These are phyloP conservation scores for Phytophthora multivora DNA, from an alignment of 352 stramenopile genomes.

Conservation along the genomic window DNA sequence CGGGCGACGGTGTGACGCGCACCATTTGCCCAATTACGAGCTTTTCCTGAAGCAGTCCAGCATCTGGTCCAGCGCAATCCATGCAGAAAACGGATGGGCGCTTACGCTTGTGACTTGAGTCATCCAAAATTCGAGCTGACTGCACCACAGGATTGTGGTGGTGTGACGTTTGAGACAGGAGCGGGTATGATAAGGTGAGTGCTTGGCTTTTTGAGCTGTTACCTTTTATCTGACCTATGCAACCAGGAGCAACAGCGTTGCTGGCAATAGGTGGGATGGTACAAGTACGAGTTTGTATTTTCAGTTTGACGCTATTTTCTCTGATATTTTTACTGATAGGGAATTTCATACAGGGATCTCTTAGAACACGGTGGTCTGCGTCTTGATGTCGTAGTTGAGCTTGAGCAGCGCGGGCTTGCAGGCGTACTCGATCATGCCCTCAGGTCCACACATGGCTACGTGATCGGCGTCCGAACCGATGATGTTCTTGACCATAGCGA, in stretches of 20 bases:
- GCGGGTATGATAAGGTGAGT: background rate
- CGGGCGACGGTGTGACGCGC: constrained; percentile 30
- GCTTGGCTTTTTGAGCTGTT: background rate
- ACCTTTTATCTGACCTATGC: background rate
- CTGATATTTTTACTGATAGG: background rate
- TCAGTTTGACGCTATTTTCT: background rate
- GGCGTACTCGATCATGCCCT: constrained; percentile 94
- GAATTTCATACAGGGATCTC: background rate
- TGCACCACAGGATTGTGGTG: constrained; percentile 3
- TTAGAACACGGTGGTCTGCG: constrained; percentile 63
- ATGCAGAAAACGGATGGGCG: constrained; percentile 7
- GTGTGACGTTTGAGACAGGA: constrained; percentile 5
- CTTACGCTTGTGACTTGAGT: constrained; percentile 11
- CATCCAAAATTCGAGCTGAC: constrained; percentile 2
- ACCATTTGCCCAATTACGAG: constrained; percentile 30
- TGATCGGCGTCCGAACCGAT: constrained; percentile 73
- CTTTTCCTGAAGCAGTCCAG: constrained; percentile 15
- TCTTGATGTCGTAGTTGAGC: constrained; percentile 76
- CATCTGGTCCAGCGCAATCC: constrained; percentile 21
- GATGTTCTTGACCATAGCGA: constrained; percentile 85
- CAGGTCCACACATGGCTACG: constrained; percentile 93
- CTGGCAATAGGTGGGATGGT: background rate
- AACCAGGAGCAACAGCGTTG: background rate
- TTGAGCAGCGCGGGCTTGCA: constrained; percentile 88
- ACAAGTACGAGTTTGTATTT: background rate